A percentile compares a stretch with the other conserved stretches of the same genome.
phyloP scores from a whole-genome alignment of 441 rosid species.

The Euphorbia corollata region DNA sequence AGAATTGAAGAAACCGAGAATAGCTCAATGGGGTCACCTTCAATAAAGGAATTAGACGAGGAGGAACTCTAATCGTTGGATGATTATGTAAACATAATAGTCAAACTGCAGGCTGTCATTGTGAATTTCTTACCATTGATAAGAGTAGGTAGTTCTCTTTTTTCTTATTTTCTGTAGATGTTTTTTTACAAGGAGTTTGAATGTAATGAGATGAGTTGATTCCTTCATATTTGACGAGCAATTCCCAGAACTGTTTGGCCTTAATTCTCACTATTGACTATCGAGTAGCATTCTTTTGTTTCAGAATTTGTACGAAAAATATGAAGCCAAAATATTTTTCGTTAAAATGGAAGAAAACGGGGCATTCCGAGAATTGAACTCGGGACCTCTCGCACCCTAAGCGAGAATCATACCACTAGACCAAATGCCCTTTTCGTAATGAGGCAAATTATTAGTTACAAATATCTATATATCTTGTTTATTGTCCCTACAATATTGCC shows the following conservation, averaged over 20 bases:
- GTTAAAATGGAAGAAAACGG: too few species aligned
- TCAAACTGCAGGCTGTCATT: too few species aligned
- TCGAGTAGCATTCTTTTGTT: not conserved
- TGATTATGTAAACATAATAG: too few species aligned
- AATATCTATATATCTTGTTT: too few species aligned
- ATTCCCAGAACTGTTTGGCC: not conserved
- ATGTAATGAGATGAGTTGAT: constrained; percentile 17
- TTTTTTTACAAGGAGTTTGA: not conserved
- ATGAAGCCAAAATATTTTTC: too few species aligned
- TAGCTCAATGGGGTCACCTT: constrained; percentile 9
- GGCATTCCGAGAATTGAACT: constrained; percentile 60
- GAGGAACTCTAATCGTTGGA: too few species aligned
- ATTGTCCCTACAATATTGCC: too few species aligned
- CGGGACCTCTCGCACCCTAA: constrained; percentile 49
- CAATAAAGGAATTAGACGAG: constrained; percentile 12
- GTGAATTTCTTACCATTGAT: not conserved
- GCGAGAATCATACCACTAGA: constrained; percentile 58
- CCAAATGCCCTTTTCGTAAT: constrained; percentile 46
- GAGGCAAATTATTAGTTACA: too few species aligned
- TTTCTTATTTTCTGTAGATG: not conserved
- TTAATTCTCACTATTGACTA: not conserved
- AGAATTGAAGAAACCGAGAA: constrained; percentile 19
- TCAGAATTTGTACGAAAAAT: too few species aligned
- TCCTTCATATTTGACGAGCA: constrained; percentile 16
- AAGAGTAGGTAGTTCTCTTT: constrained; percentile 15